Evolutionary conservation across 2,329 filamentous ascomycete genomes (phyloP).

Genomic region (Davidsoniella neocaledoniae): DNA sequence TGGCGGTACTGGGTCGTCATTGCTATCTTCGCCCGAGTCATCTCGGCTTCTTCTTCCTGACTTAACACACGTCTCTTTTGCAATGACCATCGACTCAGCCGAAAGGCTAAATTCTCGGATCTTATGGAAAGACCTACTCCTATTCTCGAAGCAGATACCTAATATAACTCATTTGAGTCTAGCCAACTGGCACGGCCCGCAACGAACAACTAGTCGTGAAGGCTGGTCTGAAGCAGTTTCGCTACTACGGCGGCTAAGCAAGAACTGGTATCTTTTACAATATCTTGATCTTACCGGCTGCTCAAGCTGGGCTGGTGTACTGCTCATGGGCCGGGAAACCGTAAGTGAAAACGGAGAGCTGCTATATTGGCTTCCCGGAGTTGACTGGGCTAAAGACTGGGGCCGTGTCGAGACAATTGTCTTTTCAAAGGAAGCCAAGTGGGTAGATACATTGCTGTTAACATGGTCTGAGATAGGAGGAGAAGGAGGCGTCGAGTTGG

Average conservation of each 20-base stretch:
- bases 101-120: background rate
- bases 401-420: background rate
- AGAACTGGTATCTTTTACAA: background rate
- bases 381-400: constrained; percentile 5
- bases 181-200: background rate
- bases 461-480: too few relatives aligned
- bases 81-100: background rate
- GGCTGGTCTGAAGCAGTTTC: background rate
- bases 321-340: background rate
- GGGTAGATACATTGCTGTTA: background rate
- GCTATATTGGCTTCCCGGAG: background rate
- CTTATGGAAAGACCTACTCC: constrained; percentile 2
- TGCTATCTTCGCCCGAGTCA: background rate
- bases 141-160: background rate
- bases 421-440: background rate
- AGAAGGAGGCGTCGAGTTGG: background rate
- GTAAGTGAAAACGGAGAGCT: background rate
- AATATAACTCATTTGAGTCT: background rate
- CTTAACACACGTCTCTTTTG: background rate
- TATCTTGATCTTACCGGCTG: constrained; percentile 1
- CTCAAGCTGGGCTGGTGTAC: background rate
- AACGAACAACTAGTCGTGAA: background rate
- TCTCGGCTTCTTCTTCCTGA: background rate
- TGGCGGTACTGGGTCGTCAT: background rate
- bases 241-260: background rate